A percentile compares a stretch with the other conserved stretches of the same genome.
These are phyloP conservation scores for Pichia sp. DNA, from an alignment of 1,139 yeast genomes.

Conservation along the genomic window DNA sequence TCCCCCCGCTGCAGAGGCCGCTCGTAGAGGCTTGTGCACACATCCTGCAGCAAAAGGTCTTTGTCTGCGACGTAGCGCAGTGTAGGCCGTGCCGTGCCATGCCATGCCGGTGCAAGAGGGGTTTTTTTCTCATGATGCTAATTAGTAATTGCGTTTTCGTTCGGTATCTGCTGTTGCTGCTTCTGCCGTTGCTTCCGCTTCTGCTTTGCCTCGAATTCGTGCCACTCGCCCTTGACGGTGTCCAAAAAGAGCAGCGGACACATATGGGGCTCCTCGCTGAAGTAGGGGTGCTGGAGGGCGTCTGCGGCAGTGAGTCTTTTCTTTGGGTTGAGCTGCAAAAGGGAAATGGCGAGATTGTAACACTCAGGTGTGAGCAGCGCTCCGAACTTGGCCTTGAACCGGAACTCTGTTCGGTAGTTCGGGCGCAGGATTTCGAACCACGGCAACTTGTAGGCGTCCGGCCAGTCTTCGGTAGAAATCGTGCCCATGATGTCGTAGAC, in stretches of 20 bases:
- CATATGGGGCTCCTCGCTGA: conserved; percentile 62
- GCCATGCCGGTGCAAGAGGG: no score
- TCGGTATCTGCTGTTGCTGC: conserved; percentile 5
- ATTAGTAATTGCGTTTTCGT: background rate
- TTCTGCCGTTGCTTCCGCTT: conserved; percentile 61
- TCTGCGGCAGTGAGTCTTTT: conserved; percentile 57
- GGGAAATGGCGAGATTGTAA: conserved; percentile 57
- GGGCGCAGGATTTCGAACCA: conserved; percentile 90
- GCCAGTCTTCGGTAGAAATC: conserved; percentile 75
- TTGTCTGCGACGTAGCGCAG: no score
- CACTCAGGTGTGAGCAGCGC: conserved; percentile 49
- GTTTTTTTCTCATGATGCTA: no score
- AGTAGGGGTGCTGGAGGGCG: conserved; percentile 66
- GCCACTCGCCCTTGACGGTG: conserved; percentile 81
- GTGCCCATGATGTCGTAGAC: conserved; percentile 87
- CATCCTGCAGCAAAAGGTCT: no score
- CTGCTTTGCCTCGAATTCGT: conserved; percentile 91
- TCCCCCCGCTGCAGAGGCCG: no score
- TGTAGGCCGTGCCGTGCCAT: no score
- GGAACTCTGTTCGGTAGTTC: conserved; percentile 40
- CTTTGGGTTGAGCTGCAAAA: conserved; percentile 66
- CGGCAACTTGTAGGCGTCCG: conserved; percentile 68
- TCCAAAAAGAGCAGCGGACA: conserved; percentile 52
- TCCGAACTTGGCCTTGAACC: conserved; percentile 47
- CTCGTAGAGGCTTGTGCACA: no score